Conservation (phyloP, 2,329 filamentous ascomycete genomes). For the Penicillium oxalicum region DNA sequence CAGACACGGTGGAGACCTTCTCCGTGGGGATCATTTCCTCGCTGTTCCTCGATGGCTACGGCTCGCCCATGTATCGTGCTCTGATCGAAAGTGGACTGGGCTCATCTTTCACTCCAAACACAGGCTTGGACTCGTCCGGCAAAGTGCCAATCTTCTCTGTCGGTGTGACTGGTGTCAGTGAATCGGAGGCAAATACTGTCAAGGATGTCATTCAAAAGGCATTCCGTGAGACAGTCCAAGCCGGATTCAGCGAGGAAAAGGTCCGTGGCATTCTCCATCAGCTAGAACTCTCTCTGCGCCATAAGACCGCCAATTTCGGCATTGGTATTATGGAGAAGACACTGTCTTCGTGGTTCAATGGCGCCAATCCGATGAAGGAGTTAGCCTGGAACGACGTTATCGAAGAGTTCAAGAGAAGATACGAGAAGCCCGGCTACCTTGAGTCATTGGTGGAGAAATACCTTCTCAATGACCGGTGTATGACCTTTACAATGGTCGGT, state of each 20-base stretch:
- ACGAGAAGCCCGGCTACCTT: slow-evolving; percentile 71
- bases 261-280: slow-evolving; percentile 93
- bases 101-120: slow-evolving; percentile 90
- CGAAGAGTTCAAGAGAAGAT: slow-evolving; percentile 69
- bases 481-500: slow-evolving; percentile 93
- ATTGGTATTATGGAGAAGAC: slow-evolving; percentile 84
- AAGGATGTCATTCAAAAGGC: slow-evolving; percentile 69
- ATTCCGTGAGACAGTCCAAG: slow-evolving; percentile 61
- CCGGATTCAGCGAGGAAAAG: slow-evolving; percentile 82
- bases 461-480: slow-evolving; percentile 73
- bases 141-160: slow-evolving; percentile 80
- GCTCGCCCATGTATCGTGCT: slow-evolving; percentile 83
- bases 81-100: slow-evolving; percentile 86
- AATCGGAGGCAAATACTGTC: slow-evolving; percentile 70
- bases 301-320: slow-evolving; percentile 94
- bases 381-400: slow-evolving; percentile 90
- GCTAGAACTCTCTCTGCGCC: slow-evolving; percentile 84
- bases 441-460: slow-evolving; percentile 85
- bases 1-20: slow-evolving; percentile 81
- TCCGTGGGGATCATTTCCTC: slow-evolving; percentile 75
- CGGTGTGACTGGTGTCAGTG: slow-evolving; percentile 81
- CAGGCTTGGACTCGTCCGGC: slow-evolving; percentile 77
- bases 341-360: slow-evolving; percentile 92
- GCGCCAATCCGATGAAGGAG: slow-evolving; percentile 83
- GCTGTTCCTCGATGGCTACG: slow-evolving; percentile 86